Conservation (phyloP, 306 rosid species). For the Carpinus fangiana region DNA sequence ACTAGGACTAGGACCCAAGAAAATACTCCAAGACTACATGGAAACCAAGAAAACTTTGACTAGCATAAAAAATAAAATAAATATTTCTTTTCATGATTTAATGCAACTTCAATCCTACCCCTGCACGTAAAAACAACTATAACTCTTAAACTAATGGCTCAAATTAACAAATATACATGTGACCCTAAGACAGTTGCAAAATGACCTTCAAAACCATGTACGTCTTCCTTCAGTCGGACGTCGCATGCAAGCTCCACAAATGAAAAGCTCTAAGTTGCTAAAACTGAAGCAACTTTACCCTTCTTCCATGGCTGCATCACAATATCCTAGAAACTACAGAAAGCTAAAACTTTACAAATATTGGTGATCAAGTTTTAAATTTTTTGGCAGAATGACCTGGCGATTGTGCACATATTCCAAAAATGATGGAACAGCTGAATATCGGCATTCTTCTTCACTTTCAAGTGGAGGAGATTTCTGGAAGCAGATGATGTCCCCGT, state of each 20-base stretch:
- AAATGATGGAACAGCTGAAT: constrained; percentile 79
- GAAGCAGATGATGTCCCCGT: constrained; percentile 92
- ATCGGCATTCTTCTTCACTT: constrained; percentile 53
- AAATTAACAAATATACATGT: not conserved
- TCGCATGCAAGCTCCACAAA: constrained; percentile 8
- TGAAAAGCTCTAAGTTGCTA: constrained; percentile 8
- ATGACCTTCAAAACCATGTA: constrained; percentile 5
- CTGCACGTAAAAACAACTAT: not conserved
- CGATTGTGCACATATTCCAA: constrained; percentile 93
- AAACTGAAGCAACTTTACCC: constrained; percentile 13
- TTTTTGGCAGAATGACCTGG: constrained; percentile 47
- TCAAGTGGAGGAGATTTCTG: constrained; percentile 56
- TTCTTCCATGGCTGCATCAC: constrained; percentile 9
- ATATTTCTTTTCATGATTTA: not conserved
- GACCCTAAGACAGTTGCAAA: not conserved
- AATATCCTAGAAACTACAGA: constrained; percentile 3
- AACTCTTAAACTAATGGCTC: constrained; percentile 2
- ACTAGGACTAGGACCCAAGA: not conserved
- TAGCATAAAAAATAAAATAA: not conserved
- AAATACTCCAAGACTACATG: not conserved
- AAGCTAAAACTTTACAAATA: constrained; percentile 6
- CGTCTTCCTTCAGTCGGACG: not conserved
- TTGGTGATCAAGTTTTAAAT: not conserved
- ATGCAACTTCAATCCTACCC: not conserved
- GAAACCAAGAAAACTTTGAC: not conserved